Evolutionary conservation across 2,329 filamentous ascomycete genomes (phyloP).

Genomic region (Alternaria triticimaculans): DNA sequence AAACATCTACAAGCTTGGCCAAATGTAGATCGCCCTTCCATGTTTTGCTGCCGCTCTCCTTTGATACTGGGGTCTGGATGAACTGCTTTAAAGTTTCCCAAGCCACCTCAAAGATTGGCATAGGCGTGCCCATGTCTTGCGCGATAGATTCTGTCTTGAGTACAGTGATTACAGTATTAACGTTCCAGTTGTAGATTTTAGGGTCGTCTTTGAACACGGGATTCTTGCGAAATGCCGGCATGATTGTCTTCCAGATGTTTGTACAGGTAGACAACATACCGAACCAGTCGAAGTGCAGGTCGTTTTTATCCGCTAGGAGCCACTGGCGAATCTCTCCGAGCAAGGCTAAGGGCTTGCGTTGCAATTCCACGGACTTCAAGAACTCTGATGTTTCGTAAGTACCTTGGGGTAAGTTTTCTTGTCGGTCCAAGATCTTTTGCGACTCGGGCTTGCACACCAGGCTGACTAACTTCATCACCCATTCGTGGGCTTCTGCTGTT

Average conservation of each 20-base stretch:
- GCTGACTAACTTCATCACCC: not conserved
- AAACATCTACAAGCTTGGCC: not conserved
- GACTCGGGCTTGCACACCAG: not conserved
- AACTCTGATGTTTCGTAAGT: not conserved
- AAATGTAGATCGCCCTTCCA: not conserved
- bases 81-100: not conserved
- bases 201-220: not conserved
- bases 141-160: not conserved
- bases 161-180: not conserved
- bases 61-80: not conserved
- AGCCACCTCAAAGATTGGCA: not conserved
- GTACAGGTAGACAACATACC: not conserved
- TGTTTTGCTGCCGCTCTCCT: not conserved
- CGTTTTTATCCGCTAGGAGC: not conserved
- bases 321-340: not conserved
- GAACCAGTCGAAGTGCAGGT: not conserved
- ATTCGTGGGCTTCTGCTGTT: not conserved
- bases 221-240: not conserved
- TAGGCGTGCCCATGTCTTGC: not conserved
- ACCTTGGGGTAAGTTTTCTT: not conserved
- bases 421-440: not conserved
- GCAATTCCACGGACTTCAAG: not conserved
- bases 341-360: not conserved
- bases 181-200: no score
- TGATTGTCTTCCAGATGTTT: not conserved